Percentiles rank a stretch among this genome's conserved stretches.
Evolutionary conservation across 495 filamentous ascomycete species (phyloP).

Genomic region (Podospora fimiseda): DNA sequence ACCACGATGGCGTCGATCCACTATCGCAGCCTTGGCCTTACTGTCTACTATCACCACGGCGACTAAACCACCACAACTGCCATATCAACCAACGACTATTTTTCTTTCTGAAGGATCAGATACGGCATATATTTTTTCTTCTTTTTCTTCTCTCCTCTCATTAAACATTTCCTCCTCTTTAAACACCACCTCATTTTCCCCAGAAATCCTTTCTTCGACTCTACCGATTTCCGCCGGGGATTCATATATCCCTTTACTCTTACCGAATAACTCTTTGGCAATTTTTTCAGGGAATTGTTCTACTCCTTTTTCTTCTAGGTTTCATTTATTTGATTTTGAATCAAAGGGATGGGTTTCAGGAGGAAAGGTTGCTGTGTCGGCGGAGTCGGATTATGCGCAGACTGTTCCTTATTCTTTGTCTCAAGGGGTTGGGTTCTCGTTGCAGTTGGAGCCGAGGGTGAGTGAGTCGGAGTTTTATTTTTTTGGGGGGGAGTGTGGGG

Average conservation of each 20-base stretch:
- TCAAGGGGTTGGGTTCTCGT: slow-evolving; percentile 60
- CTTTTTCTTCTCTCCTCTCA: slow-evolving; percentile 50
- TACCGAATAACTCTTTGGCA: slow-evolving; percentile 58
- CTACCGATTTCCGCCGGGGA: slow-evolving; percentile 28
- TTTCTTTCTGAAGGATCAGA: no score
- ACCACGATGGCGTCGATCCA: no score
- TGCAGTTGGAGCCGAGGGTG: slow-evolving; percentile 43
- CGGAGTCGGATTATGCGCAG: slow-evolving; percentile 20
- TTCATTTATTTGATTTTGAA: slow-evolving; percentile 35
- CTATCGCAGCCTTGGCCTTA: no score
- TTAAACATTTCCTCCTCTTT: slow-evolving; percentile 47
- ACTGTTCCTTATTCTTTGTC: slow-evolving; percentile 60
- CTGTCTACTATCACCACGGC: no score
- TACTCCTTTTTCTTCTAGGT: slow-evolving; percentile 21
- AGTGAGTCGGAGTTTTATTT: slow-evolving; percentile 53
- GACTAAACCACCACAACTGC: no score
- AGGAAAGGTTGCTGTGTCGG: slow-evolving; percentile 16
- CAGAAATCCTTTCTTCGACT: slow-evolving; percentile 53
- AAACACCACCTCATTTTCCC: neutral
- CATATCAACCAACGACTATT: no score
- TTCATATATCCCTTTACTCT: slow-evolving; percentile 58
- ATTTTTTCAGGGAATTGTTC: slow-evolving; percentile 67
- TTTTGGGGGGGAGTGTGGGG: slow-evolving; percentile 80
- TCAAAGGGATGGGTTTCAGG: slow-evolving; percentile 20
- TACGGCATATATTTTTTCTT: slow-evolving; percentile 55